Evolutionary conservation across 2,329 filamentous ascomycete species (phyloP).

Genomic region (Ophiostoma fasciatum): DNA sequence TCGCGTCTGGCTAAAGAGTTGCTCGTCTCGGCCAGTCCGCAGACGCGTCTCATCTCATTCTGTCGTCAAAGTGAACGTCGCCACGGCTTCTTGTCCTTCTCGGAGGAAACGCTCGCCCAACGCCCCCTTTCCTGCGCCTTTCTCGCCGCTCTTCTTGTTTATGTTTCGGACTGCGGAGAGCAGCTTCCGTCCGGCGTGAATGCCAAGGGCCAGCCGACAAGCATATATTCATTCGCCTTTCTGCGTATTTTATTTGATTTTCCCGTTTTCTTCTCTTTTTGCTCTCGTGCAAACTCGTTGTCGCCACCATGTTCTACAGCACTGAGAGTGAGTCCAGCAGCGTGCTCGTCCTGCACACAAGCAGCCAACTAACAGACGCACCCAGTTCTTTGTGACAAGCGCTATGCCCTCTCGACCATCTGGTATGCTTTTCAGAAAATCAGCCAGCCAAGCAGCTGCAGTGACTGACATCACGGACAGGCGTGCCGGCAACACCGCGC

Average conservation of each 20-base stretch:
- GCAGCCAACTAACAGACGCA: too few relatives aligned
- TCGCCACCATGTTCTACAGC: slow-evolving; percentile 42
- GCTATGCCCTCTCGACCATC: slow-evolving; percentile 87
- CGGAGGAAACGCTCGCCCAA: too few relatives aligned
- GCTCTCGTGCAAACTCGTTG: too few relatives aligned
- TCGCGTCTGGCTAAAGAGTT: not conserved
- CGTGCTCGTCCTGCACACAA: too few relatives aligned
- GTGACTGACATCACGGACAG: slow-evolving; percentile 27
- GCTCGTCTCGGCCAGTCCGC: not conserved
- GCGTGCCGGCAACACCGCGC: slow-evolving; percentile 80
- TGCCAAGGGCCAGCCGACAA: too few relatives aligned
- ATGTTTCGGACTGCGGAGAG: too few relatives aligned
- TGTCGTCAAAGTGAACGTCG: too few relatives aligned
- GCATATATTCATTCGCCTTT: not conserved
- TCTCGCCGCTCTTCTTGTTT: too few relatives aligned
- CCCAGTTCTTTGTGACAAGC: slow-evolving; percentile 65
- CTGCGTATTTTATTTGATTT: not conserved
- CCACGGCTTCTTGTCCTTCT: too few relatives aligned
- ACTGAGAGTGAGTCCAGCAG: slow-evolving; percentile 63
- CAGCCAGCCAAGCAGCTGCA: too few relatives aligned
- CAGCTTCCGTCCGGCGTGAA: too few relatives aligned
- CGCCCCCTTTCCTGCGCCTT: too few relatives aligned
- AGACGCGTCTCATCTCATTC: not conserved
- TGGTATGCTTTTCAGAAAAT: slow-evolving; percentile 43
- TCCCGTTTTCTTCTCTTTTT: not conserved